A percentile compares a stretch with the other conserved stretches of the same genome.
Conservation (phyloP, 1,139 yeast species). For the Pichia sp. region DNA sequence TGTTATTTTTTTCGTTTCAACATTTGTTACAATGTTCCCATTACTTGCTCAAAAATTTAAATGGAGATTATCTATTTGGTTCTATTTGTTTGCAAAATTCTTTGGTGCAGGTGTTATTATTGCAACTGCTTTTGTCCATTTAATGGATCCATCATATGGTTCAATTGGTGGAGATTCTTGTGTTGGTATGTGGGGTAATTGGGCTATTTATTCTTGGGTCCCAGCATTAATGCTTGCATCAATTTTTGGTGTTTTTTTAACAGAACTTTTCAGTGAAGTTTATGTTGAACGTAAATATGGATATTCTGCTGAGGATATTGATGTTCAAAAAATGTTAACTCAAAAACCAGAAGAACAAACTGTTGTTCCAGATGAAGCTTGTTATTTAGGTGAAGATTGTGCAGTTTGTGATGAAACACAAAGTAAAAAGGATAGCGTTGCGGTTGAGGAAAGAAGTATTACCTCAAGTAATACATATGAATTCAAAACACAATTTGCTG, state of each 20-base stretch:
- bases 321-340: conserved; percentile 17
- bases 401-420: conserved; percentile 4
- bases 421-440: conserved; percentile 4
- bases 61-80: conserved; percentile 50
- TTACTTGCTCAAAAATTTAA: conserved; percentile 45
- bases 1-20: conserved; percentile 55
- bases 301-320: conserved; percentile 9
- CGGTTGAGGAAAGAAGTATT: conserved; percentile 31
- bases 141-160: conserved; percentile 71
- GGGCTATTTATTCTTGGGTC: conserved; percentile 40
- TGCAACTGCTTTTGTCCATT: conserved; percentile 83
- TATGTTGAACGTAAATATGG: conserved; percentile 29
- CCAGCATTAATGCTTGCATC: conserved; percentile 28
- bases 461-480: conserved; percentile 39
- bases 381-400: conserved; percentile 8
- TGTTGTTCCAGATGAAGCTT: conserved; percentile 10
- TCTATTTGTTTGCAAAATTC: conserved; percentile 67
- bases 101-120: conserved; percentile 92
- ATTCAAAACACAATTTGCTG: conserved; percentile 21
- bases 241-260: conserved; percentile 24
- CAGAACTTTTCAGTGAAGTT: conserved; percentile 26
- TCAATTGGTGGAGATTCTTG: conserved; percentile 42
- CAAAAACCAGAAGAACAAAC: not conserved
- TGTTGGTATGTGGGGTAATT: conserved; percentile 34
- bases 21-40: conserved; percentile 56